A percentile compares a stretch with the other conserved stretches of the same genome.
These are phyloP conservation scores for Daphne laureola DNA, from an alignment of 441 rosid species.

Conservation along the genomic window DNA sequence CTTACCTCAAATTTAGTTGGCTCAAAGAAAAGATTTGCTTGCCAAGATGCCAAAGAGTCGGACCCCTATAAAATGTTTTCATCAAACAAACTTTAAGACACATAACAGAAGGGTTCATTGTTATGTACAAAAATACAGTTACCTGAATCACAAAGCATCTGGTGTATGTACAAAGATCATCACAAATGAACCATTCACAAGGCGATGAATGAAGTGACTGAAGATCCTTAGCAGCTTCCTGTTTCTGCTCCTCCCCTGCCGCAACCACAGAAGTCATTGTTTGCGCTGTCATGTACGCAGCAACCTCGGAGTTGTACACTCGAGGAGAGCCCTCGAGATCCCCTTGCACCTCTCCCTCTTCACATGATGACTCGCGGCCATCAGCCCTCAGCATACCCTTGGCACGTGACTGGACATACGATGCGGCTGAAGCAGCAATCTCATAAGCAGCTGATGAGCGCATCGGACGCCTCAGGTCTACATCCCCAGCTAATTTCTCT, in stretches of 20 bases:
- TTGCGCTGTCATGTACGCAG: conserved; percentile 69
- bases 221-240: conserved; percentile 60
- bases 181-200: conserved; percentile 92
- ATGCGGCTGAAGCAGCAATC: conserved; percentile 92
- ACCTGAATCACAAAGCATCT: conserved; percentile 89
- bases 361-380: conserved; percentile 13
- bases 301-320: conserved; percentile 61
- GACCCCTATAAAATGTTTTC: conserved; percentile 49
- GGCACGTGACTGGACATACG: conserved; percentile 50
- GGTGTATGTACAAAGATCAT: conserved; percentile 56
- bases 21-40: conserved; percentile 81
- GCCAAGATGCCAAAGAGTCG: conserved; percentile 86
- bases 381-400: conserved; percentile 25
- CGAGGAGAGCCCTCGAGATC: conserved; percentile 24
- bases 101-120: neutral
- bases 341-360: conserved; percentile 11
- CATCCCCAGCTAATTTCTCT: neutral
- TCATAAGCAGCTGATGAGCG: conserved; percentile 57
- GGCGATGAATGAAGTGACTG: conserved; percentile 82
- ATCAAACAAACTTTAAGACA: neutral
- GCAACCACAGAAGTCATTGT: conserved; percentile 84
- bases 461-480: conserved; percentile 25
- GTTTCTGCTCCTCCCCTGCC: conserved; percentile 78
- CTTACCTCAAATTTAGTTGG: conserved; percentile 78
- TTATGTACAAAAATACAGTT: conserved; percentile 6